Conservation (phyloP, 768 basidiomycete genomes). For the Tulasnella sp. region DNA sequence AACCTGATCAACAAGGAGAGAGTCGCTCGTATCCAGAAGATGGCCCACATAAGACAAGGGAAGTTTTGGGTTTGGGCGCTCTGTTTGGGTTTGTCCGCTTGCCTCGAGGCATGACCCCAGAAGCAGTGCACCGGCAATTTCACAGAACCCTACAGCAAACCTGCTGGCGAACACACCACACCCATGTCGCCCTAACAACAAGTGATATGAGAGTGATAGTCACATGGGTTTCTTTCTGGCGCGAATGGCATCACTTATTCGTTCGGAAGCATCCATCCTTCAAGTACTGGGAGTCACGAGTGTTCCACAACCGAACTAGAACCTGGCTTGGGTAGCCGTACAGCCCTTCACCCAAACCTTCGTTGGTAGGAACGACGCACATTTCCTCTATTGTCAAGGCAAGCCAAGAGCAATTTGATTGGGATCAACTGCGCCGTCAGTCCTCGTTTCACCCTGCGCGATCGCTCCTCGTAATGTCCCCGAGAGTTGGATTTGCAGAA, state of each 20-base stretch:
- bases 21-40: not conserved
- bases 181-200: not conserved
- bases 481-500: not conserved
- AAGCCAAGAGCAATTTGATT: too few species aligned
- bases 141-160: not conserved
- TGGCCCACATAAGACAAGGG: not conserved
- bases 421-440: too few species aligned
- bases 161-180: not conserved
- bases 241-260: too few species aligned
- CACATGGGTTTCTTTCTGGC: not conserved
- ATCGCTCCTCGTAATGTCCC: not conserved
- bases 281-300: too few species aligned
- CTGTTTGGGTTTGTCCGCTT: not conserved
- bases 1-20: not conserved
- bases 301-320: too few species aligned
- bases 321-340: too few species aligned
- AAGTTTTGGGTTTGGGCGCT: not conserved
- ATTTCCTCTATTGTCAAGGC: not conserved
- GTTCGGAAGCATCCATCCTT: too few species aligned
- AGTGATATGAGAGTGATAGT: not conserved
- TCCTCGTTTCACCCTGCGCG: too few species aligned
- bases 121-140: not conserved
- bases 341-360: not conserved
- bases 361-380: not conserved
- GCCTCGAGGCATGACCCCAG: not conserved